Evolutionary conservation across 768 basidiomycete species (phyloP), one percentile per base, ranked within the genome.

Genomic region (Amanita exitialis): DNA sequence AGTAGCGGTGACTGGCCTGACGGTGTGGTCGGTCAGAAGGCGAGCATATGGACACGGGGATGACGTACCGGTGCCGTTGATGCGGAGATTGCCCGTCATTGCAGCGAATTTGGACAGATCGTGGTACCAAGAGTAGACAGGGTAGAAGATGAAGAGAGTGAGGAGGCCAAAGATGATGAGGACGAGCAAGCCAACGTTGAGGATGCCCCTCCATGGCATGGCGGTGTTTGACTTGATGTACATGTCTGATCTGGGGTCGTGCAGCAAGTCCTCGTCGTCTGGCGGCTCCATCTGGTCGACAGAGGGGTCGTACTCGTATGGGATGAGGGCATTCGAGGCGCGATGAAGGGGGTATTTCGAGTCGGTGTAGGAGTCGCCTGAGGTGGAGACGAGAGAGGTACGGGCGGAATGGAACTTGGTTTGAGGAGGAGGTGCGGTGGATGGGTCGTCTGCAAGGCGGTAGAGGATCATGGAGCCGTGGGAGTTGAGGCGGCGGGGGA

Each of bases 121-220:
- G 3, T 64, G 58, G 60, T 76, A 77, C 53, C 77, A 84, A 0
- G 63, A 63, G 42, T 73, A 46, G 28, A 95, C 77, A 3, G 94
- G 93, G 62, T 89, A 94, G 37, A 82, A 79, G 46, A 89, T 79
- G 64, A 95, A 96, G 6, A 96, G 76, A 34, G 66, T 66, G 49
- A 96, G 65, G 53, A 96, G 66, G 4, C 71, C 78, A 23, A 65
- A 20, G 13, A 88, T 67, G 56, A 96, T 72, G 16, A 82, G 1
- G 32, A 83, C 0, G 21, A 97, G 71, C 45, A 88, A 77, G 25
- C 76, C 67, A 46, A 95, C 63, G 67, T 96, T 96, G 53, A 77
- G 54, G 3, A 89, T 41, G 3, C 70, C 68, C 30, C 72, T 61
- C 72, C 70, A 75, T 6, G 73, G 71, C 58, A 75, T 73, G 18